Evolutionary conservation across 1,284 basidiomycete species (phyloP).

Genomic region (Leccinum fuscescens): DNA sequence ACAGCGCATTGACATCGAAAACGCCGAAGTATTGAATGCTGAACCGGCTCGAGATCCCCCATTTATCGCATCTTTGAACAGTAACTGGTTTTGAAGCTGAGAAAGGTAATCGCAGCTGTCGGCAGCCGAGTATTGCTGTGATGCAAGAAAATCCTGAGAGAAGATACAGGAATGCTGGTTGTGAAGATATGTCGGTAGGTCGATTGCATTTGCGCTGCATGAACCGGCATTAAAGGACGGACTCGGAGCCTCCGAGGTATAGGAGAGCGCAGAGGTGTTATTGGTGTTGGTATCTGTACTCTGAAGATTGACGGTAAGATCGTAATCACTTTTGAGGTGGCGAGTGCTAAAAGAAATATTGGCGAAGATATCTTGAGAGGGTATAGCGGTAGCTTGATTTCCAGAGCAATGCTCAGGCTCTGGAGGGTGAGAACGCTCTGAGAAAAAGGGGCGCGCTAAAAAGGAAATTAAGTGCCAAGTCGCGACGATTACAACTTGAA

Average conservation of each 20-base stretch:
- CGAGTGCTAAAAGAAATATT: slow-evolving; percentile 9
- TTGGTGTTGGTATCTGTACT: background rate
- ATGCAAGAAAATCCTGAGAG: slow-evolving; percentile 11
- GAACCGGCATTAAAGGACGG: slow-evolving; percentile 1
- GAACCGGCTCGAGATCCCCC: slow-evolving; percentile 13
- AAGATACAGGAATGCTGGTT: slow-evolving; percentile 7
- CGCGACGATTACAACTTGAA: background rate
- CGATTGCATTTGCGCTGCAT: background rate
- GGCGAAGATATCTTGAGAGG: slow-evolving; percentile 15
- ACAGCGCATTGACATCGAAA: slow-evolving; percentile 24
- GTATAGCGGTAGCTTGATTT: slow-evolving; percentile 1
- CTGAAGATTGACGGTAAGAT: slow-evolving; percentile 8
- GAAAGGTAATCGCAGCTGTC: slow-evolving; percentile 14
- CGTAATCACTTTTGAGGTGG: slow-evolving; percentile 20
- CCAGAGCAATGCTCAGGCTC: slow-evolving; percentile 15
- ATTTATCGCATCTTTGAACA: slow-evolving; percentile 19
- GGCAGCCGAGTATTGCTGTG: slow-evolving; percentile 10
- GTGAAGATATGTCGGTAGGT: slow-evolving; percentile 8
- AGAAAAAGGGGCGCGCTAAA: slow-evolving; percentile 29
- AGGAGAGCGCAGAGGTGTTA: slow-evolving; percentile 9
- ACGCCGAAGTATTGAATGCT: slow-evolving; percentile 13
- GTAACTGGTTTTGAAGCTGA: slow-evolving; percentile 13
- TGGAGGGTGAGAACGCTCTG: slow-evolving; percentile 19
- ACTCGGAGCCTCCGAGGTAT: slow-evolving; percentile 1
- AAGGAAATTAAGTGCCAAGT: background rate